A percentile compares a stretch with the other conserved stretches of the same genome.
Conservation (phyloP, 345 rosid species). For the Iberis pinnata region DNA sequence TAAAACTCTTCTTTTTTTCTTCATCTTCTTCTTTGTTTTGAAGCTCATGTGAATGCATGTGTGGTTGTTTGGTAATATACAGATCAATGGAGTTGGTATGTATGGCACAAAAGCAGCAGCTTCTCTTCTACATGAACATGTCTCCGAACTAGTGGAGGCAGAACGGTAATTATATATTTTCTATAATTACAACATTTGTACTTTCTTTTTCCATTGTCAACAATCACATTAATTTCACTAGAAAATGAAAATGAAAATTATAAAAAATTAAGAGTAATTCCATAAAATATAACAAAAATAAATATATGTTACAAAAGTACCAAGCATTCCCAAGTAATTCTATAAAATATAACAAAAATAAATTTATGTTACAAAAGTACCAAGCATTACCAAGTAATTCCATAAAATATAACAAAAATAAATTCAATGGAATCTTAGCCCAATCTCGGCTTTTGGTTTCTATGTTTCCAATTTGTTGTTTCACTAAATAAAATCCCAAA, state of each 20-base stretch:
- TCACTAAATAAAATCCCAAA: too few relatives aligned
- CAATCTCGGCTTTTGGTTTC: too few relatives aligned
- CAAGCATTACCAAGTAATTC: too few relatives aligned
- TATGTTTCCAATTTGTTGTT: too few relatives aligned
- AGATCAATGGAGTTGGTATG: conserved; percentile 23
- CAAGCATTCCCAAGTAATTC: too few relatives aligned
- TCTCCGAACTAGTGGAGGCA: conserved; percentile 2
- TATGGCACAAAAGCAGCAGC: conserved; percentile 29
- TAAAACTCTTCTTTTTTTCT: not conserved
- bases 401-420: too few relatives aligned
- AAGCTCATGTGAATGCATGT: not conserved
- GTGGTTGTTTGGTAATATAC: conserved; percentile 5
- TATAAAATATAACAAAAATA: too few relatives aligned
- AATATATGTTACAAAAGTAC: too few relatives aligned
- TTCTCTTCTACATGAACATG: conserved; percentile 24
- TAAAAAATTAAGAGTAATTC: not conserved
- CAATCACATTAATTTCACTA: not conserved
- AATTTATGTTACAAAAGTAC: too few relatives aligned
- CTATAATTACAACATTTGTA: not conserved
- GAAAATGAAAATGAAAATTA: not conserved
- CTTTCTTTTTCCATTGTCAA: conserved; percentile 3
- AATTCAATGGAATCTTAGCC: too few relatives aligned
- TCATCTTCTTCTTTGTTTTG: not conserved
- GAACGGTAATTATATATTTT: conserved; percentile 12
- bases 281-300: not conserved